Percentiles rank a stretch among this genome's conserved stretches.
These are phyloP conservation scores for Cercospora nicotianae DNA, from an alignment of 2,329 filamentous ascomycete genomes.

Conservation along the genomic window DNA sequence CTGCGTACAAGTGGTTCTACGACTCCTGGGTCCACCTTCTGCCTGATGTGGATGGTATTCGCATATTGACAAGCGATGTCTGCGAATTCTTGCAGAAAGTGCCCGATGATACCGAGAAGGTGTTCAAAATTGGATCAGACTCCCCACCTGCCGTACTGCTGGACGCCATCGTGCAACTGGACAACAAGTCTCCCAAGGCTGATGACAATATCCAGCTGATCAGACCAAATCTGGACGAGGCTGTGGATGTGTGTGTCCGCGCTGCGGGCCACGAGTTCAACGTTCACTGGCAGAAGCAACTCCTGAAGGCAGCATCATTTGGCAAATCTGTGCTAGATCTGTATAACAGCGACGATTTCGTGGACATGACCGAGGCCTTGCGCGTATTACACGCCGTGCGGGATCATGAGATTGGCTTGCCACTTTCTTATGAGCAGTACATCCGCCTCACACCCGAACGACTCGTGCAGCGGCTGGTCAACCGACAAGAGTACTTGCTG, in stretches of 20 bases:
- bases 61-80: conserved; percentile 86
- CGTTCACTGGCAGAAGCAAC: conserved; percentile 87
- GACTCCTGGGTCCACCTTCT: conserved; percentile 87
- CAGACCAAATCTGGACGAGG: conserved; percentile 79
- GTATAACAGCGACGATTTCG: conserved; percentile 97
- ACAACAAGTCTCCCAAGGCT: conserved; percentile 91
- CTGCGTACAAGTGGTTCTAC: conserved; percentile 70
- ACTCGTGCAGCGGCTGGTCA: conserved; percentile 81
- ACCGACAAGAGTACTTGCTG: conserved; percentile 85
- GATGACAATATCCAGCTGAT: conserved; percentile 98
- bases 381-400: conserved; percentile 90
- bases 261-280: conserved; percentile 92
- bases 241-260: conserved; percentile 89
- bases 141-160: conserved; percentile 89
- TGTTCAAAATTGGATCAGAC: conserved; percentile 84
- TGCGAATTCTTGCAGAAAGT: conserved; percentile 98
- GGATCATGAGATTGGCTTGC: conserved; percentile 86
- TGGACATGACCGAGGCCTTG: conserved; percentile 94
- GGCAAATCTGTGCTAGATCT: conserved; percentile 96
- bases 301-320: conserved; percentile 95
- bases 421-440: conserved; percentile 91
- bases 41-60: conserved; percentile 84
- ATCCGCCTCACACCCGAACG: conserved; percentile 85
- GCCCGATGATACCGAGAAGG: conserved; percentile 67
- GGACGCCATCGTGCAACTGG: conserved; percentile 86